Evolutionary conservation across 352 stramenopile species (phyloP).

Genomic region (Aphanomyces cochlioides): DNA sequence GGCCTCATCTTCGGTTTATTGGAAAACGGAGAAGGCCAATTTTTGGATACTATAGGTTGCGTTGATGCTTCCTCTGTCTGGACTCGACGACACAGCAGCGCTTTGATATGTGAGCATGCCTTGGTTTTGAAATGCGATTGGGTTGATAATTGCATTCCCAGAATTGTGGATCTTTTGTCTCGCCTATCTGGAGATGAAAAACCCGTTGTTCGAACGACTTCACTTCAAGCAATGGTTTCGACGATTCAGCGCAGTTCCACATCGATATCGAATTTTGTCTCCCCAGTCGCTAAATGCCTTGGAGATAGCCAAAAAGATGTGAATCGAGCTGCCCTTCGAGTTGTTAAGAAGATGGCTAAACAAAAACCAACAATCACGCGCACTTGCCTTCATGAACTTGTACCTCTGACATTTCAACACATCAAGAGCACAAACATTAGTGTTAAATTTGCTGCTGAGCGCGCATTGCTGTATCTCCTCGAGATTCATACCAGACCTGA

Average conservation of each 20-base stretch:
- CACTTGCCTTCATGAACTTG: constrained; percentile 50
- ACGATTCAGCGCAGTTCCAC: constrained; percentile 52
- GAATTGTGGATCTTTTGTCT: constrained; percentile 31
- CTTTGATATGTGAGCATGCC: constrained; percentile 61
- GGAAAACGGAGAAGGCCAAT: constrained; percentile 37
- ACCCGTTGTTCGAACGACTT: constrained; percentile 51
- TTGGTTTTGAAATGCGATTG: constrained; percentile 50
- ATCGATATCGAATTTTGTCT: constrained; percentile 42
- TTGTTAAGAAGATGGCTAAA: constrained; percentile 73
- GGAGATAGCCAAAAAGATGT: constrained; percentile 79
- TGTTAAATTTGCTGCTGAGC: constrained; percentile 82
- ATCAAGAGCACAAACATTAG: constrained; percentile 89
- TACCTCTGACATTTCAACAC: constrained; percentile 72
- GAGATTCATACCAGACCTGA: constrained; percentile 78
- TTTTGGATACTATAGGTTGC: constrained; percentile 13
- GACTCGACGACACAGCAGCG: too few relatives aligned
- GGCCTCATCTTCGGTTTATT: constrained; percentile 34
- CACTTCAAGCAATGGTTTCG: constrained; percentile 49
- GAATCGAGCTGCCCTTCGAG: constrained; percentile 59
- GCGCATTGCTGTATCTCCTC: constrained; percentile 81
- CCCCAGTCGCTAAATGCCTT: constrained; percentile 58
- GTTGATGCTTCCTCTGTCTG: too few relatives aligned
- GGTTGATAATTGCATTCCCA: constrained; percentile 20
- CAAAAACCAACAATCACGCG: constrained; percentile 54
- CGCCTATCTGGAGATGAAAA: constrained; percentile 62